These are phyloP conservation scores for Solanum neorickii DNA, from an alignment of 257 asterid species.

Conservation along the genomic window DNA sequence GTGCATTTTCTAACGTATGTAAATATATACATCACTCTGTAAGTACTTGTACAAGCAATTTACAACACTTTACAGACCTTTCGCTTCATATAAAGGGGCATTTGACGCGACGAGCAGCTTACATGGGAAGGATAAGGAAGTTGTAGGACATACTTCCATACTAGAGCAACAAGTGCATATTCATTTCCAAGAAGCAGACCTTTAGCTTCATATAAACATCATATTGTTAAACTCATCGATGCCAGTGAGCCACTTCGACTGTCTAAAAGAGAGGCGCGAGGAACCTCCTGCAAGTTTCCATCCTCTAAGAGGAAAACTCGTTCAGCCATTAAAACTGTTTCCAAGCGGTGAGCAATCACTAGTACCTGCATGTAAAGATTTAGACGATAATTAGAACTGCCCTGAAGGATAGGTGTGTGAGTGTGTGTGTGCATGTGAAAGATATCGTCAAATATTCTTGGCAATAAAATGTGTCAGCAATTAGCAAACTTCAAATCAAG, in stretches of 20 bases:
- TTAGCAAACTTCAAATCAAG: not conserved
- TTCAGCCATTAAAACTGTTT: constrained; percentile 77
- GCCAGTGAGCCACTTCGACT: constrained; percentile 20
- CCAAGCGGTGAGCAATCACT: constrained; percentile 80
- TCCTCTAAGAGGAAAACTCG: constrained; percentile 42
- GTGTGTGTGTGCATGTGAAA: not conserved
- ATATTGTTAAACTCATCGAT: constrained; percentile 15
- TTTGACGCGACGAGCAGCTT: not conserved
- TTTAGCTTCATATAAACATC: not conserved
- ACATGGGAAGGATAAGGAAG: not conserved
- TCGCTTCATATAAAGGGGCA: not conserved
- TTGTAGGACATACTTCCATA: not conserved
- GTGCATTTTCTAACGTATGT: not conserved
- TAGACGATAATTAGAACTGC: not conserved
- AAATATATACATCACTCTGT: not conserved
- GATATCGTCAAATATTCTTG: not conserved
- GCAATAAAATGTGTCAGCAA: not conserved
- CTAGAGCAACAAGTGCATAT: not conserved
- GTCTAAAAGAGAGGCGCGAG: constrained; percentile 45
- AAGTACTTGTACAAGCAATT: not conserved
- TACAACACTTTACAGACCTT: not conserved
- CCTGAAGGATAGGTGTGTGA: not conserved
- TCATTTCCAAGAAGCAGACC: not conserved
- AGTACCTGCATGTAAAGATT: constrained; percentile 44
- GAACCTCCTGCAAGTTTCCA: constrained; percentile 60